These are phyloP conservation scores for Skeletonema costatum DNA, from an alignment of 108 stramenopile genomes.

Conservation along the genomic window DNA sequence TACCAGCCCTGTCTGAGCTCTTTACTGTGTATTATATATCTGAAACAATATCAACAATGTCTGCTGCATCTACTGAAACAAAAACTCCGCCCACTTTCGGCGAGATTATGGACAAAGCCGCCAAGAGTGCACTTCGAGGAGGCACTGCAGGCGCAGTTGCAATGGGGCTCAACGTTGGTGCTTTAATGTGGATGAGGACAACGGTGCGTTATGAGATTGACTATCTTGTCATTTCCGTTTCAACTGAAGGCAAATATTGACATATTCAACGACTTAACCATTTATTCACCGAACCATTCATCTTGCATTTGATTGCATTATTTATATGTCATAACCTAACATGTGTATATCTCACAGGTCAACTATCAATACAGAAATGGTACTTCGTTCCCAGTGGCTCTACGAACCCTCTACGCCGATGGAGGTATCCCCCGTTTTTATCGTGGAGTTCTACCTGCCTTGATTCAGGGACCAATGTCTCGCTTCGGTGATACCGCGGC, in stretches of 20 bases:
- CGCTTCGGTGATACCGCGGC: slow-evolving; percentile 99
- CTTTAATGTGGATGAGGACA: slow-evolving; percentile 84
- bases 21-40: no score
- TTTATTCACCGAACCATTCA: neutral
- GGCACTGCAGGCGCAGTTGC: slow-evolving; percentile 86
- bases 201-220: slow-evolving; percentile 55
- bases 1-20: neutral
- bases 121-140: slow-evolving; percentile 71
- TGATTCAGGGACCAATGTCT: slow-evolving; percentile 91
- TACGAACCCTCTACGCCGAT: slow-evolving; percentile 92
- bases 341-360: slow-evolving; percentile 46
- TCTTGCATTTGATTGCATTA: neutral
- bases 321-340: neutral
- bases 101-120: slow-evolving; percentile 75
- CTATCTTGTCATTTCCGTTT: neutral
- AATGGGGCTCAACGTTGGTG: slow-evolving; percentile 89
- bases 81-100: slow-evolving; percentile 47
- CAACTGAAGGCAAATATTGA: neutral
- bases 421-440: slow-evolving; percentile 98
- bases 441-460: slow-evolving; percentile 90
- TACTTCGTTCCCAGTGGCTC: slow-evolving; percentile 84
- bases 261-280: neutral
- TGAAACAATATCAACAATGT: neutral
- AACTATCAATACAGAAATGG: slow-evolving; percentile 99
- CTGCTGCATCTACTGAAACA: slow-evolving; percentile 11